Evolutionary conservation across 176 grass and related monocot species (phyloP), one percentile per base, ranked within the genome.

Genomic region (Ampelocalamus luodianensis): DNA sequence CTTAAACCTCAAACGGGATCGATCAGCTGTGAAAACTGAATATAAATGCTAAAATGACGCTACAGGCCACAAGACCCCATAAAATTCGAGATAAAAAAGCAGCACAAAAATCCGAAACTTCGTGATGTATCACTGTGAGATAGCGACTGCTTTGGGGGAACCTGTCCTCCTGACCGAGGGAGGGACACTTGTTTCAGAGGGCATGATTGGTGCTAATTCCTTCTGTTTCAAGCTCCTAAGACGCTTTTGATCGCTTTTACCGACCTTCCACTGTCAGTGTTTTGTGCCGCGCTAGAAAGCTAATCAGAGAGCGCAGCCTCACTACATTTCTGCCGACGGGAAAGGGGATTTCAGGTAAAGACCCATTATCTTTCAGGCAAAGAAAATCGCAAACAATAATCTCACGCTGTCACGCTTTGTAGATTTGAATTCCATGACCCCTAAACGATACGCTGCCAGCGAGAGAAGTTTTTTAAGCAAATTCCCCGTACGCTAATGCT

Each of bases 171-270:
- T 15, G 80, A 56, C 44, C 5, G 10, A 79, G 26, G 27, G 42
- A 64, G 32, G 32, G 32, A 34, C 81, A 76, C 88, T 85, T 85
- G 78, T 90, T 70, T 17, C 24, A 23, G 24, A 2, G 32, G 72
- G 54, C 22, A 45, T 71, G 20, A 40, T 27, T 49, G 53, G 18
- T 20, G 17, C 70, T 77, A 72, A 65, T 82, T 45, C 37, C 71
- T 82, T 86, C 15, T 10, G 22, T 62, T 62, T 32, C 40, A 85
- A 74, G 82, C 77, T 16, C 8, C 38, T 77, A 7, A 71, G 12
- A 37, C 26, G 78, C 82, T 59, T 85, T 85, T 43, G 60, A 17
- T 44, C 17, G 40, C 78, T 80, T 90, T 81, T 13, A 10, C 45
- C 40, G 40, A 43, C 12, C 58, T 79, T 80, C 68, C 36, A 1